Evolutionary conservation across 2,329 filamentous ascomycete species (phyloP), one percentile per base, ranked within the genome.

Genomic region (Dothistroma pini): DNA sequence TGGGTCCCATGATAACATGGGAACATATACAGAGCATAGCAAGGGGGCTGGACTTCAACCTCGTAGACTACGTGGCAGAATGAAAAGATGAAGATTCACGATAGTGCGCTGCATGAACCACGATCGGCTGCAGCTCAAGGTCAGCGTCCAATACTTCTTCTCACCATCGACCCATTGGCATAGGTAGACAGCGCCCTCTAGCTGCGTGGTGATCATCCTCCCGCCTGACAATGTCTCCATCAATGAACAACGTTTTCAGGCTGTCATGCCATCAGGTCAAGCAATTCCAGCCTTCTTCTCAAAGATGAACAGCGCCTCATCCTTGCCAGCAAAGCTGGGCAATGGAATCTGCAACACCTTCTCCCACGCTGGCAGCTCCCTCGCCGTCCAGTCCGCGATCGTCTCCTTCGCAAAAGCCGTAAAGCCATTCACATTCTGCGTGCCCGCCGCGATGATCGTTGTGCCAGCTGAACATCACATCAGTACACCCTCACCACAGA

Each of bases 301-400:
- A 57, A 88, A 91, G 21, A 90, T 81, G 74, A 86, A 91, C 58
- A 91, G 70, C 0, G 86, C 89, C 75, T 92, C 89, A 68, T 92
- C 89, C 73, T 91, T 91, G 31, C 86, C 89, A 2, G 88, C 85
- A 75, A 91, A 91, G 72, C 87, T 90, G 22, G 88, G 88, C 70
- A 92, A 72, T 4, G 88, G 82, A 63, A 91, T 79, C 76, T 89
- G 86, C 14, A 84, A 80, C 2, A 84, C 79, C 72, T 83, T 82
- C 54, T 81, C 79, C 83, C 86, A 91, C 29, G 70, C 72, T 67
- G 67, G 63, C 69, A 84, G 80, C 70, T 87, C 83, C 53, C 73
- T 76, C 62, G 75, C 81, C 76, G 91, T 86, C 78, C 85, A 91
- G 69, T 86, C 81, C 67, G 87, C 86, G 72, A 90, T 84, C 25